These are phyloP conservation scores for Eimeria nieschulzi DNA, from an alignment of 169 alveolate species.

Conservation along the genomic window DNA sequence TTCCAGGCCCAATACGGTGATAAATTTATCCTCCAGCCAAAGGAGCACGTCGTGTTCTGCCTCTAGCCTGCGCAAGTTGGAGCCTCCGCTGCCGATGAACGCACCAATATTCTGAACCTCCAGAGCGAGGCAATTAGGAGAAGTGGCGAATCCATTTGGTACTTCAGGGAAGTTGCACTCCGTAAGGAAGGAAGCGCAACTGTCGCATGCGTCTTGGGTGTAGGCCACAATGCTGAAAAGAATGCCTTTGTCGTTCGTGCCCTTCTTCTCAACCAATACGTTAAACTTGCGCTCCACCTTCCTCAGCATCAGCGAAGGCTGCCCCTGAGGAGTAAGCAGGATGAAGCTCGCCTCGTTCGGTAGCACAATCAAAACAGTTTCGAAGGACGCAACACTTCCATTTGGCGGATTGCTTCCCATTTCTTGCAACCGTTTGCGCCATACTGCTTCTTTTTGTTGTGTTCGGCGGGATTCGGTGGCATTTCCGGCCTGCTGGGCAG, in stretches of 20 bases:
- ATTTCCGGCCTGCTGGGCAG: slow-evolving; percentile 30
- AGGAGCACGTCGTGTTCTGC: slow-evolving; percentile 70
- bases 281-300: slow-evolving; percentile 62
- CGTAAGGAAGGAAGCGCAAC: slow-evolving; percentile 28
- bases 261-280: slow-evolving; percentile 54
- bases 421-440: slow-evolving; percentile 24
- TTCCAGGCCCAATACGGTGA: slow-evolving; percentile 68
- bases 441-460: slow-evolving; percentile 33
- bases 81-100: slow-evolving; percentile 68
- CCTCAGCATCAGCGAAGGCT: slow-evolving; percentile 67
- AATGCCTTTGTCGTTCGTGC: slow-evolving; percentile 54
- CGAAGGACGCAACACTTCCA: slow-evolving; percentile 17
- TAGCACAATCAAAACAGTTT: neutral
- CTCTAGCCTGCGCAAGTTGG: slow-evolving; percentile 68
- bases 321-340: slow-evolving; percentile 57
- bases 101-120: slow-evolving; percentile 64
- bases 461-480: slow-evolving; percentile 54
- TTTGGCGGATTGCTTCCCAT: slow-evolving; percentile 25
- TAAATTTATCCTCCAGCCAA: slow-evolving; percentile 70
- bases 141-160: slow-evolving; percentile 11
- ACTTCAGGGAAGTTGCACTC: slow-evolving; percentile 64
- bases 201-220: slow-evolving; percentile 41
- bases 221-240: slow-evolving; percentile 27
- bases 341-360: slow-evolving; percentile 36
- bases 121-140: slow-evolving; percentile 46